A percentile compares a stretch with the other conserved stretches of the same genome.
These are phyloP conservation scores for Stygiomarasmius scandens DNA, from an alignment of 1,284 basidiomycete genomes.

Conservation along the genomic window DNA sequence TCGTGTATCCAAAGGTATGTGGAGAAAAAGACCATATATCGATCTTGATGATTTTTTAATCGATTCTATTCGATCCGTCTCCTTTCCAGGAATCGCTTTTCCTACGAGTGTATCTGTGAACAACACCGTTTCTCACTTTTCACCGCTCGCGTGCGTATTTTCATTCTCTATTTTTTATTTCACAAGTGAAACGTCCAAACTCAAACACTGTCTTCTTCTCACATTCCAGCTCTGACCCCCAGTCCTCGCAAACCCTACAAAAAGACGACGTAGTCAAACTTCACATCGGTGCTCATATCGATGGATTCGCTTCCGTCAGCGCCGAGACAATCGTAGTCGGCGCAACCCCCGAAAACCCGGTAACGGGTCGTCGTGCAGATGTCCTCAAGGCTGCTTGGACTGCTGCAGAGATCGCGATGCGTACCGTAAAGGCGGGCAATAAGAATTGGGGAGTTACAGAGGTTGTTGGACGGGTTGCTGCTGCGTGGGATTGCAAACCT, in stretches of 20 bases:
- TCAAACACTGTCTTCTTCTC: too few relatives aligned
- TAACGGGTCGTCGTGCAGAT: slow-evolving; percentile 87
- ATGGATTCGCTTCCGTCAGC: slow-evolving; percentile 87
- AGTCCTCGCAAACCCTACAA: slow-evolving; percentile 68
- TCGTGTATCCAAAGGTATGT: slow-evolving; percentile 84
- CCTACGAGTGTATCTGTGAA: slow-evolving; percentile 94
- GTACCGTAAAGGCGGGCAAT: slow-evolving; percentile 84
- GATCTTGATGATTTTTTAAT: neutral
- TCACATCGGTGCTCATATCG: slow-evolving; percentile 95
- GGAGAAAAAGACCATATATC: neutral
- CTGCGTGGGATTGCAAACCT: slow-evolving; percentile 82
- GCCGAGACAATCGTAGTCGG: slow-evolving; percentile 93
- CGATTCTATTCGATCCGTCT: slow-evolving; percentile 8
- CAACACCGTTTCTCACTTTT: slow-evolving; percentile 84
- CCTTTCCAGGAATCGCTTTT: slow-evolving; percentile 82
- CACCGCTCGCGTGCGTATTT: slow-evolving; percentile 67
- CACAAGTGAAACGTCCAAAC: too few relatives aligned
- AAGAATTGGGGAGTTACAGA: slow-evolving; percentile 97
- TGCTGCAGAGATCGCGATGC: slow-evolving; percentile 90
- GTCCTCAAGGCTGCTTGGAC: slow-evolving; percentile 92
- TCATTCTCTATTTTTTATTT: slow-evolving; percentile 13
- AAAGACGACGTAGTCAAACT: slow-evolving; percentile 96
- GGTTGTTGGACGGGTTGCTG: slow-evolving; percentile 74
- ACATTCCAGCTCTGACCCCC: slow-evolving; percentile 64
- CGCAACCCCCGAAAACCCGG: slow-evolving; percentile 70